Evolutionary conservation across 192 early-diverging fungal species (phyloP).

Genomic region (Coemansia brasiliensis): DNA sequence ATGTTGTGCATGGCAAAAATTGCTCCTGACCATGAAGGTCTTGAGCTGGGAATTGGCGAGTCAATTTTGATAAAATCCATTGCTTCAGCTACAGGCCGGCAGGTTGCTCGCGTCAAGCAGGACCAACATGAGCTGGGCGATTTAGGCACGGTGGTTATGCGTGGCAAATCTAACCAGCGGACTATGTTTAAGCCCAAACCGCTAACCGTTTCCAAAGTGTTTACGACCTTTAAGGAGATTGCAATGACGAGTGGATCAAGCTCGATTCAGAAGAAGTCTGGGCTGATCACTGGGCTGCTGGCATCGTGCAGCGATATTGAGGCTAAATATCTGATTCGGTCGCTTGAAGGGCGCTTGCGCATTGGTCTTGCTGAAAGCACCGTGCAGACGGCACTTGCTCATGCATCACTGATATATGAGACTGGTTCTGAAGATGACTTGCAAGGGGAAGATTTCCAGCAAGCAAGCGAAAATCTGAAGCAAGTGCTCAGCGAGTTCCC

Average conservation of each 20-base stretch:
- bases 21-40: conserved; percentile 92
- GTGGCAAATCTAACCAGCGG: conserved; percentile 80
- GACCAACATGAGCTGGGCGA: conserved; percentile 82
- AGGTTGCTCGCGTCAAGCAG: conserved; percentile 71
- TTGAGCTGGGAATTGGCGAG: conserved; percentile 96
- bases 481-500: conserved; percentile 82
- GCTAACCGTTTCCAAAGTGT: conserved; percentile 77
- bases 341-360: conserved; percentile 87
- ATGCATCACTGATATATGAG: conserved; percentile 68
- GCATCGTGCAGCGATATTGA: conserved; percentile 75
- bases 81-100: conserved; percentile 82
- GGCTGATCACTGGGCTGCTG: conserved; percentile 74
- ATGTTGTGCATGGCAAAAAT: conserved; percentile 92
- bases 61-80: conserved; percentile 91
- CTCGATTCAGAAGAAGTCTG: conserved; percentile 64
- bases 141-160: conserved; percentile 86
- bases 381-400: conserved; percentile 83
- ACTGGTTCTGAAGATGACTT: conserved; percentile 34
- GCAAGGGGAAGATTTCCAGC: conserved; percentile 30
- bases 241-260: conserved; percentile 73
- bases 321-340: conserved; percentile 83
- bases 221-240: conserved; percentile 85
- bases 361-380: conserved; percentile 96
- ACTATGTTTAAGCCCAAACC: conserved; percentile 82
- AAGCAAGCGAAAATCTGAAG: conserved; percentile 60